phyloP scores from a whole-genome alignment of 2,329 filamentous ascomycete species.

The Monosporascus sp. region DNA sequence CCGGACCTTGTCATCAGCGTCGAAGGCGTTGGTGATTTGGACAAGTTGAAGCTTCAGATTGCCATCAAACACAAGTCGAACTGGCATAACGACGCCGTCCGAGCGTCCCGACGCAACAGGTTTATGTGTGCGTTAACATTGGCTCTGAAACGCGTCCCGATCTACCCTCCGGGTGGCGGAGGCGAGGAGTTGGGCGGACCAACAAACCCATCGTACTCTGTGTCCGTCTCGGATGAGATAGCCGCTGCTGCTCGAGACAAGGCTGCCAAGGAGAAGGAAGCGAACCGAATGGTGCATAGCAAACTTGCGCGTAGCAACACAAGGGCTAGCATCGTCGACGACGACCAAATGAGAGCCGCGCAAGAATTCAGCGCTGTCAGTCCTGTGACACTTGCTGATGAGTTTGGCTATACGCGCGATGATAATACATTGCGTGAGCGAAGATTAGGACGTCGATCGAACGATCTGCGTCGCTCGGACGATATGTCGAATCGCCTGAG shows the following conservation, averaged over 20 bases:
- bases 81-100: constrained; percentile 81
- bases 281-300: constrained; percentile 57
- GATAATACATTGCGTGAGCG: constrained; percentile 28
- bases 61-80: constrained; percentile 90
- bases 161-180: constrained; percentile 74
- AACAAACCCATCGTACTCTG: constrained; percentile 75
- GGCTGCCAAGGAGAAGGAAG: constrained; percentile 56
- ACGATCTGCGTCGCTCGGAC: constrained; percentile 17
- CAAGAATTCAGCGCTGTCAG: constrained; percentile 39
- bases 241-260: constrained; percentile 60
- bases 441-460: constrained; percentile 19
- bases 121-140: constrained; percentile 93
- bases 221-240: constrained; percentile 64
- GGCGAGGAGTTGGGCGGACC: constrained; percentile 56
- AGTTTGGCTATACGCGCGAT: constrained; percentile 33
- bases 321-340: constrained; percentile 18
- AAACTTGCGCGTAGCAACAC: constrained; percentile 15
- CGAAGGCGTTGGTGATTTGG: constrained; percentile 72
- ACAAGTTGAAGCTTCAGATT: constrained; percentile 79
- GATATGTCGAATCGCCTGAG: constrained; percentile 10
- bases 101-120: constrained; percentile 78
- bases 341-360: constrained; percentile 39
- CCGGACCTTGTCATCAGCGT: constrained; percentile 76
- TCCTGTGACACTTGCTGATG: constrained; percentile 29
- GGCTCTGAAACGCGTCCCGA: constrained; percentile 81